Evolutionary conservation across 2,329 filamentous ascomycete genomes (phyloP), one percentile per base, ranked within the genome.

Genomic region (Aureobasidium musti): DNA sequence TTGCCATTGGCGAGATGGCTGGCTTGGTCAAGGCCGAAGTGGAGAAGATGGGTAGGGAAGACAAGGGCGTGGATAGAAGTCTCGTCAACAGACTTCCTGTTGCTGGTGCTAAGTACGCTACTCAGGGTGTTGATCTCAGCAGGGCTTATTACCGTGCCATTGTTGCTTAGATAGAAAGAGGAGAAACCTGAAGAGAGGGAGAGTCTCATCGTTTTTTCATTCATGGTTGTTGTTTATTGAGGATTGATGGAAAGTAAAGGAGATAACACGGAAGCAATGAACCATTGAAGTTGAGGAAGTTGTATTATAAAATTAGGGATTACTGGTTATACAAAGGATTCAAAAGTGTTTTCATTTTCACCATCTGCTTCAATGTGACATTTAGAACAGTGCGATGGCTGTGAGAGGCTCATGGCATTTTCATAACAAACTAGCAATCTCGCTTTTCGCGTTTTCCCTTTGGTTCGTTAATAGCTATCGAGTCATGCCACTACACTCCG

Each of bases 1-100:
- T 69, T 41, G 68, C 68, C n/a, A 57, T 69, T 37, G 67, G 64
- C 53, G 65, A 68, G 33, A 69, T 69, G 67, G 66, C 63, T 45
- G 41, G 65, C 11, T 53, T 68, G 43, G 67, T 69, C 37, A 66
- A 59, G 41, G 67, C 60, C 7, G 67, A 68, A 52, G 39, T 54
- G 5, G 65, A 66, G 43, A 64, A 54, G 49, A 52, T 67, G 33
- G 67, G 65, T 10, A 60, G 63, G 33, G 67, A 64, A 19, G 68
- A 67, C 47, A 67, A 41, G 52, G 61, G 52, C n/a, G 52, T 68
- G 33, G 56, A 61, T 52, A 50, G 50, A 17, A 63, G 39, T 21
- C 45, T 63, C 21, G 28, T 67, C 43, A 59, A 53, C 23, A 41
- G 61, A 30, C 47, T 69, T 45, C 68, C 68, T 30, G 52, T 63